Conservation (phyloP, 1,139 yeast genomes). For the Taphrina pruni region DNA sequence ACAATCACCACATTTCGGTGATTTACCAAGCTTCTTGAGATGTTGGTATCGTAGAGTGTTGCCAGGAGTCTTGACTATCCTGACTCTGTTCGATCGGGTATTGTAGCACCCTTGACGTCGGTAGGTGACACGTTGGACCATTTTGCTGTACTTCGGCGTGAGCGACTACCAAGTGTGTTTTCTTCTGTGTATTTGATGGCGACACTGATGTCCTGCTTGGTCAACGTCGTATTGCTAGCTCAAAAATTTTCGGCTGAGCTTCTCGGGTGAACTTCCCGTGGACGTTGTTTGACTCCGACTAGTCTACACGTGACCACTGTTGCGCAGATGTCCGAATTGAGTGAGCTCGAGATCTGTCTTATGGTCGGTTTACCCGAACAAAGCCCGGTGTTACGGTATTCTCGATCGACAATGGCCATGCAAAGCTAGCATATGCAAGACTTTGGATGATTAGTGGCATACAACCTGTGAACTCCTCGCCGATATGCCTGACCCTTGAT, state of each 20-base stretch:
- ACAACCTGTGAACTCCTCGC: no score
- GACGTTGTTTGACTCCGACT: slow-evolving; percentile 10
- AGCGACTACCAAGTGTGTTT: not conserved
- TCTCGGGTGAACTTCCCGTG: slow-evolving; percentile 17
- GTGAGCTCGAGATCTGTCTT: no score
- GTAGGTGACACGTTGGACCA: slow-evolving; percentile 83
- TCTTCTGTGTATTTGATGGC: not conserved
- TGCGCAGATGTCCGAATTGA: no score
- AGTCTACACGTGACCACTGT: not conserved
- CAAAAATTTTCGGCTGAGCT: slow-evolving; percentile 10
- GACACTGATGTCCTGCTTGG: not conserved
- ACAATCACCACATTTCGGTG: slow-evolving; percentile 99
- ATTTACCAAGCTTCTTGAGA: slow-evolving; percentile 88
- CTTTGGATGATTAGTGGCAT: no score
- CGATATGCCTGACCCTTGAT: no score
- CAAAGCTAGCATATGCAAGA: no score
- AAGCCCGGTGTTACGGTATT: no score
- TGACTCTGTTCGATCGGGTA: slow-evolving; percentile 78
- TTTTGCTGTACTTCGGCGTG: slow-evolving; percentile 49
- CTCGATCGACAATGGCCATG: no score
- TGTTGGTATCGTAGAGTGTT: slow-evolving; percentile 97
- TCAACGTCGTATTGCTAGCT: slow-evolving; percentile 1
- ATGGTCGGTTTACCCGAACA: no score
- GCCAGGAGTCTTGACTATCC: slow-evolving; percentile 99
- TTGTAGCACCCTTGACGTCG: slow-evolving; percentile 82